Base-by-base conservation (phyloP, 345 rosid species). In the Populus pruinosa region DNA sequence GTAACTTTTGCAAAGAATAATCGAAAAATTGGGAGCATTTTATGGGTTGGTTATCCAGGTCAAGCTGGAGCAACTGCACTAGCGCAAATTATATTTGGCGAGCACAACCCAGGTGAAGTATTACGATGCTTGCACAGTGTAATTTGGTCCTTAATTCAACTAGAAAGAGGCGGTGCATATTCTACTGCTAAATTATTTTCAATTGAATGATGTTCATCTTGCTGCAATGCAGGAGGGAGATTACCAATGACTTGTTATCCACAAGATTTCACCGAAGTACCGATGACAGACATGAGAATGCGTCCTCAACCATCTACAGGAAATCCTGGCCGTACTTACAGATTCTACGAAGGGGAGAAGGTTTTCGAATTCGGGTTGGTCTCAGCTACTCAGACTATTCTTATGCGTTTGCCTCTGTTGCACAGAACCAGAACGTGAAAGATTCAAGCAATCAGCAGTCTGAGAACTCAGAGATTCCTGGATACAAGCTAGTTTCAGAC, bases 41-140 rank as follows among this genome's bases (percentile, higher is more conserved):
- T 96, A 67, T 96, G 98, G 97, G 99, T 91, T 59, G 98, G 99
- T 80, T 96, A 92, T 87, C 99, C 97, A 0, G 97, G 98, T 35
- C 90, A 96, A 86, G 96, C 86, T 17, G 98, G 98, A 56, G 97
- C 93, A 10, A 67, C 29, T 77, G 97, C 99, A 12, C 86, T 90
- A 49, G 88, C 97, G 23, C 93, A 96, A 79, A 82, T 96, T 85
- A 83, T 96, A 31, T 92, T 91, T 27, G 98, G 98, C 33, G 93
- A 92, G 55, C 92, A 91, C 79, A 96, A 92, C 73, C 99, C 97
- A 33, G 98, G 98, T 92, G 71, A 84, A 77, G 70, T 43, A 23
- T 50, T 27, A 13, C 2, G 27, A 23, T 33, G 47, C 61, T 44
- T 63, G 66, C 1, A 18, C 31, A 36, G 27, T 18, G 7, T 53